phyloP scores from a whole-genome alignment of 495 filamentous ascomycete species.

The Penicillium antarcticum region DNA sequence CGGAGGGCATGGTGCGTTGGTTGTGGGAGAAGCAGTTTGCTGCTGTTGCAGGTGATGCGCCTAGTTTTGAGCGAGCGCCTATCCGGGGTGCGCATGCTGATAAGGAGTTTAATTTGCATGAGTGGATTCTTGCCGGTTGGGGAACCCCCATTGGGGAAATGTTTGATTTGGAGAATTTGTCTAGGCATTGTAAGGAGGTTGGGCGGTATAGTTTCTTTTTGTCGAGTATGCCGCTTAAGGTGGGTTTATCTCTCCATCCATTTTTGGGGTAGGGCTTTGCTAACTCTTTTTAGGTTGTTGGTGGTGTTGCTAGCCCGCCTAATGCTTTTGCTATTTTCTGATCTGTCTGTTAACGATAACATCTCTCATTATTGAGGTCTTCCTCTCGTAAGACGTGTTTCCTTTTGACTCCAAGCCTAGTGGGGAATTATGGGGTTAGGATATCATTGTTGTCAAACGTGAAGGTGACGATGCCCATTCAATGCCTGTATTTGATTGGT shows the following conservation, averaged over 20 bases:
- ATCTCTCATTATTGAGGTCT: too few species aligned
- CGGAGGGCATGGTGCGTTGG: slow-evolving; percentile 35
- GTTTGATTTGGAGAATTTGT: slow-evolving; percentile 52
- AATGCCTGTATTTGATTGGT: too few species aligned
- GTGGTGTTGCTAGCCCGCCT: slow-evolving; percentile 45
- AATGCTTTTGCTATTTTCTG: slow-evolving; percentile 44
- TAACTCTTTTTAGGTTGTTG: slow-evolving; percentile 20
- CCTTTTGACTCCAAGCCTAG: too few species aligned
- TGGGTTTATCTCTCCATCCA: slow-evolving; percentile 16
- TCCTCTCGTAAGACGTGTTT: too few species aligned
- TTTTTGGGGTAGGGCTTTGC: neutral
- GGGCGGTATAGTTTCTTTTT: slow-evolving; percentile 51
- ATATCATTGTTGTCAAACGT: too few species aligned
- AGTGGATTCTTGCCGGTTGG: slow-evolving; percentile 52
- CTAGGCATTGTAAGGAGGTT: slow-evolving; percentile 36
- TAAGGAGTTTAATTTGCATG: slow-evolving; percentile 36
- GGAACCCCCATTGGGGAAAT: slow-evolving; percentile 55
- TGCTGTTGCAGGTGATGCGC: slow-evolving; percentile 45
- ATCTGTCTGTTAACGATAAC: neutral
- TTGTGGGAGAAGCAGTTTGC: slow-evolving; percentile 47
- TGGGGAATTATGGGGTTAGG: too few species aligned
- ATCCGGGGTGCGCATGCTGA: slow-evolving; percentile 22
- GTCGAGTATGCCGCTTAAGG: slow-evolving; percentile 51
- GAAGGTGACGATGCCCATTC: too few species aligned
- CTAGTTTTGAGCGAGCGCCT: slow-evolving; percentile 26